Evolutionary conservation across 2,329 filamentous ascomycete genomes (phyloP).

Genomic region (Colletotrichum kahawae): DNA sequence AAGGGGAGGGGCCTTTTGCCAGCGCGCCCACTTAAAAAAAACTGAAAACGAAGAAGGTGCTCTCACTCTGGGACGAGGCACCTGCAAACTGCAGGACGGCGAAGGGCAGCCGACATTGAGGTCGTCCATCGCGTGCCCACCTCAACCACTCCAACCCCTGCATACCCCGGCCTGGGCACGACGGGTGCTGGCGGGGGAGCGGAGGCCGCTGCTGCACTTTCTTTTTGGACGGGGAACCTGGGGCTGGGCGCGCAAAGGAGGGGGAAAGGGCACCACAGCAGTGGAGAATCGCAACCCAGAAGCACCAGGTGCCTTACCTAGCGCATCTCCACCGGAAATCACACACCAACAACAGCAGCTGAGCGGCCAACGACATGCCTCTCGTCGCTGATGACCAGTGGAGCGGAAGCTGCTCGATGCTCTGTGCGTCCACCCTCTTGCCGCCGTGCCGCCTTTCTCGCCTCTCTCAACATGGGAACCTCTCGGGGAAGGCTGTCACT

Average conservation of each 20-base stretch:
- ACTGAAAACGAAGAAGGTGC: background rate
- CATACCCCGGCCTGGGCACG: background rate
- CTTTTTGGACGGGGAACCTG: background rate
- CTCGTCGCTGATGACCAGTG: background rate
- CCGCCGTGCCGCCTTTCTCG: background rate
- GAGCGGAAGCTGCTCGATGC: background rate
- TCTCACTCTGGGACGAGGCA: background rate
- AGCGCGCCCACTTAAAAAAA: background rate
- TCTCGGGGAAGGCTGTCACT: background rate
- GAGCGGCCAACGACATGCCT: background rate
- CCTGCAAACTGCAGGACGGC: background rate
- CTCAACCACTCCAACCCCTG: background rate
- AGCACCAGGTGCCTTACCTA: background rate
- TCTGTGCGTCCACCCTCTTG: background rate
- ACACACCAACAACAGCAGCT: background rate
- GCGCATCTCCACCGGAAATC: background rate
- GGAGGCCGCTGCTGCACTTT: background rate
- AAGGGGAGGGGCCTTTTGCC: background rate
- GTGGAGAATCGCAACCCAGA: background rate
- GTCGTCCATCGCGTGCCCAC: background rate
- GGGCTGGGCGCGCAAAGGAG: background rate
- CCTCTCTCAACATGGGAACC: background rate
- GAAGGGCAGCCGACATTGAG: constrained; percentile 1
- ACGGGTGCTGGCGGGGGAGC: constrained; percentile 3
- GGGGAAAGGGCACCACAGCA: background rate